Evolutionary conservation across 805 yeast genomes (phyloP).

Genomic region (Zygotorulaspora sp.): DNA sequence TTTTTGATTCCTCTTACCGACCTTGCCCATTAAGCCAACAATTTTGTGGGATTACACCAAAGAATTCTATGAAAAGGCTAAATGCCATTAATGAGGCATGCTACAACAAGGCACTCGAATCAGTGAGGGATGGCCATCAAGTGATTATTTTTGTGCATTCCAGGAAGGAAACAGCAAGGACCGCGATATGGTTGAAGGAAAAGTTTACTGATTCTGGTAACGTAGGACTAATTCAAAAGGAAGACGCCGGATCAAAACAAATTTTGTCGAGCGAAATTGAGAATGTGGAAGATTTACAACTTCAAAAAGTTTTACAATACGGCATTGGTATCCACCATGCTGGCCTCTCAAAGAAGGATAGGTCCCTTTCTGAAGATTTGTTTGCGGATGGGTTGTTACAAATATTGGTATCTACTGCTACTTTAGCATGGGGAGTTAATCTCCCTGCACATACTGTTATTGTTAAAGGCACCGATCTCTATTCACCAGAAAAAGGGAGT

Average conservation of each 20-base stretch:
- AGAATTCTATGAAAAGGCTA: constrained; percentile 67
- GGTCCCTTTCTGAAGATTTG: constrained; percentile 74
- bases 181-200: constrained; percentile 70
- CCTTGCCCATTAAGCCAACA: constrained; percentile 93
- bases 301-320: constrained; percentile 55
- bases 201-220: constrained; percentile 55
- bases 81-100: constrained; percentile 90
- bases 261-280: constrained; percentile 62
- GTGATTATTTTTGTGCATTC: constrained; percentile 90
- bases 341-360: constrained; percentile 68
- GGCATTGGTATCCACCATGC: constrained; percentile 95
- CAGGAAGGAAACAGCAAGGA: constrained; percentile 81
- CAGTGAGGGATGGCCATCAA: constrained; percentile 62
- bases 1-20: constrained; percentile 75
- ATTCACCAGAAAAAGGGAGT: constrained; percentile 81
- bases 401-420: constrained; percentile 84
- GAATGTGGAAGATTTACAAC: constrained; percentile 45
- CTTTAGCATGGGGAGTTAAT: constrained; percentile 96
- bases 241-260: constrained; percentile 53
- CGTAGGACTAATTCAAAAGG: constrained; percentile 40
- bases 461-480: constrained; percentile 88
- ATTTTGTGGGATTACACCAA: constrained; percentile 82
- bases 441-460: constrained; percentile 93
- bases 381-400: constrained; percentile 86
- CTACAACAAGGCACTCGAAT: constrained; percentile 69